Percentiles rank a stretch among this genome's conserved stretches.
These are phyloP conservation scores for Areca catechu DNA, from an alignment of 176 grass and related monocot species.

Conservation along the genomic window DNA sequence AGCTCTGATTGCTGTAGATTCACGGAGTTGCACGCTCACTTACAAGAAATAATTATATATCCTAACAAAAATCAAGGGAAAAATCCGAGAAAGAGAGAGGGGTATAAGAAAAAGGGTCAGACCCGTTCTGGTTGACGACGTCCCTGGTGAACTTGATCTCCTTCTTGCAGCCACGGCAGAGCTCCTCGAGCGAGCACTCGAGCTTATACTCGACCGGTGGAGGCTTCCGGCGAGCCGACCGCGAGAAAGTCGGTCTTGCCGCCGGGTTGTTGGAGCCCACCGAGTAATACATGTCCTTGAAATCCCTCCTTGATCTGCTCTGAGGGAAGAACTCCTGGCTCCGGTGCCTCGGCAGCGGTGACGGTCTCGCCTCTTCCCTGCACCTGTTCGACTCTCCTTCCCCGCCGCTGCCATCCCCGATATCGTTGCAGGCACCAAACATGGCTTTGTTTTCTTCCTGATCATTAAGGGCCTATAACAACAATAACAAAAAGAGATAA, in stretches of 20 bases:
- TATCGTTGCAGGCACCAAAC: constrained; percentile 33
- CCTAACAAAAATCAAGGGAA: no score
- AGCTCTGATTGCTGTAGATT: no score
- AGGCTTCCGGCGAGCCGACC: constrained; percentile 74
- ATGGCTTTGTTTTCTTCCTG: constrained; percentile 63
- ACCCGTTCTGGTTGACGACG: constrained; percentile 81
- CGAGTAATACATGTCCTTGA: constrained; percentile 48
- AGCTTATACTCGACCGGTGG: constrained; percentile 67
- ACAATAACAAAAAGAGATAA: not conserved
- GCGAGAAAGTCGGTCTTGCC: constrained; percentile 44
- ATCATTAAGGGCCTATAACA: constrained; percentile 57
- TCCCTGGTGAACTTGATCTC: constrained; percentile 68
- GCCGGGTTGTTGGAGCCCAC: constrained; percentile 8
- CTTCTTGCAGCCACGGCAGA: constrained; percentile 83
- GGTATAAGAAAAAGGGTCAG: not conserved
- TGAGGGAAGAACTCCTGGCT: constrained; percentile 26
- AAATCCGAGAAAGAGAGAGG: no score
- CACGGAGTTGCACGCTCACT: no score
- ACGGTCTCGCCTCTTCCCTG: no score
- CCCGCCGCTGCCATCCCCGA: not conserved
- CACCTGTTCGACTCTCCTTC: no score
- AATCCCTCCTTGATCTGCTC: constrained; percentile 37
- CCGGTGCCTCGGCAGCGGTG: constrained; percentile 30
- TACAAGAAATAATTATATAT: no score
- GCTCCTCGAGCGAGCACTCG: constrained; percentile 93